phyloP scores from a whole-genome alignment of 305 asterid species.

The Withania somnifera region DNA sequence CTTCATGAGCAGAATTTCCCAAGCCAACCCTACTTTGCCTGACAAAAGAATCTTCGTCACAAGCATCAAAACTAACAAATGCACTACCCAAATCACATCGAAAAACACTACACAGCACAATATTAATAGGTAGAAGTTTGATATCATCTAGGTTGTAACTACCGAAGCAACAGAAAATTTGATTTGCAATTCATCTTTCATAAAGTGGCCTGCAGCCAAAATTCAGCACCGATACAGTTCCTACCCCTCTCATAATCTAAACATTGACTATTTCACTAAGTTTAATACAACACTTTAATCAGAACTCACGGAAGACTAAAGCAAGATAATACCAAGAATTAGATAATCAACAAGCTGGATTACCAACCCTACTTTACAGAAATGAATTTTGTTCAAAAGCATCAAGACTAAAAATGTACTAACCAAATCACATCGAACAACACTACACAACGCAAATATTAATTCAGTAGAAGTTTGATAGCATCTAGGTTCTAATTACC shows the following conservation, averaged over 20 bases:
- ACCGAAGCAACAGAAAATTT: not conserved
- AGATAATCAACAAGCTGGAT: no score
- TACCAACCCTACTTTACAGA: no score
- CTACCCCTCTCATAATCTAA: not conserved
- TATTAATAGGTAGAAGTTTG: not conserved
- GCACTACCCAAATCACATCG: not conserved
- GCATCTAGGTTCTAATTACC: not conserved
- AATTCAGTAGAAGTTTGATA: not conserved
- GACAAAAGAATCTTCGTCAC: not conserved
- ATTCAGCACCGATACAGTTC: not conserved
- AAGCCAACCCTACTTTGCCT: not conserved
- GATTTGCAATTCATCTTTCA: not conserved
- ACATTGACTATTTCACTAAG: not conserved
- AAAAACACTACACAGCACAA: not conserved
- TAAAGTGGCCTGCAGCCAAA: not conserved
- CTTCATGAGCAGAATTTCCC: slow-evolving; percentile 1
- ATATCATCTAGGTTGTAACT: not conserved
- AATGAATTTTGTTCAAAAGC: not conserved
- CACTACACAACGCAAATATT: not conserved
- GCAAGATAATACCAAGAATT: not conserved
- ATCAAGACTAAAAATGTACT: not conserved
- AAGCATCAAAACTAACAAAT: not conserved
- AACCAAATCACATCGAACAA: not conserved
- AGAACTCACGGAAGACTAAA: not conserved
- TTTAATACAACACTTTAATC: not conserved